Evolutionary conservation across 73 alveolate species (phyloP).

Genomic region (Paramecium octaurelia): DNA sequence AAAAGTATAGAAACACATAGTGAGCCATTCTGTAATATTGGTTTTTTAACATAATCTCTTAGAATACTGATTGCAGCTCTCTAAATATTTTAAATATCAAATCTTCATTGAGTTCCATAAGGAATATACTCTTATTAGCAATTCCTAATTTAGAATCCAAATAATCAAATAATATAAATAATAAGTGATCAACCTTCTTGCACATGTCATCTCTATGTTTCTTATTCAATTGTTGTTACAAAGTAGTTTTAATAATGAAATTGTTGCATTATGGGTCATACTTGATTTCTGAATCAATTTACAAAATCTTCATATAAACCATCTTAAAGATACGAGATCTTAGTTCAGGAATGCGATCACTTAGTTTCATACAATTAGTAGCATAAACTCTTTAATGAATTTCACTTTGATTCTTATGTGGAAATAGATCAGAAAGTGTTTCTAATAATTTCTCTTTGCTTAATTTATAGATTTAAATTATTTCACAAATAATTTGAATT

Average conservation of each 20-base stretch:
- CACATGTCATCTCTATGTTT: conserved; percentile 26
- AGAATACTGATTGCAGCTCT: conserved; percentile 8
- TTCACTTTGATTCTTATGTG: conserved; percentile 37
- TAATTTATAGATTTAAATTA: conserved; percentile 1
- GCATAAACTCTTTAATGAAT: not conserved
- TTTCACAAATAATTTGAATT: not conserved
- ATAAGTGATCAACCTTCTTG: conserved; percentile 10
- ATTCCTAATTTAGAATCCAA: not conserved
- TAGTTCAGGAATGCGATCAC: conserved; percentile 1
- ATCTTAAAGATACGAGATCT: not conserved
- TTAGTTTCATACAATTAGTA: not conserved
- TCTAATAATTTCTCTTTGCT: not conserved
- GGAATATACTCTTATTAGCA: not conserved
- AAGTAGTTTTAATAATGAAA: conserved; percentile 17
- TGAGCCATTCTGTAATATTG: conserved; percentile 49
- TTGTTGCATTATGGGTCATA: not conserved
- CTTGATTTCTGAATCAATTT: conserved; percentile 26
- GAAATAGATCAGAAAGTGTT: not conserved
- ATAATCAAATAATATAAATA: conserved; percentile 26
- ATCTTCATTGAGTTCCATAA: not conserved
- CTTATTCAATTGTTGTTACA: not conserved
- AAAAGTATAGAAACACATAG: not conserved
- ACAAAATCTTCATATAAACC: not conserved
- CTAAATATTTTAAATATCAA: not conserved
- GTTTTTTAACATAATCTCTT: conserved; percentile 24